Evolutionary conservation across 2,329 filamentous ascomycete genomes (phyloP), one percentile per base, ranked within the genome.

Genomic region (Fusarium sp.): DNA sequence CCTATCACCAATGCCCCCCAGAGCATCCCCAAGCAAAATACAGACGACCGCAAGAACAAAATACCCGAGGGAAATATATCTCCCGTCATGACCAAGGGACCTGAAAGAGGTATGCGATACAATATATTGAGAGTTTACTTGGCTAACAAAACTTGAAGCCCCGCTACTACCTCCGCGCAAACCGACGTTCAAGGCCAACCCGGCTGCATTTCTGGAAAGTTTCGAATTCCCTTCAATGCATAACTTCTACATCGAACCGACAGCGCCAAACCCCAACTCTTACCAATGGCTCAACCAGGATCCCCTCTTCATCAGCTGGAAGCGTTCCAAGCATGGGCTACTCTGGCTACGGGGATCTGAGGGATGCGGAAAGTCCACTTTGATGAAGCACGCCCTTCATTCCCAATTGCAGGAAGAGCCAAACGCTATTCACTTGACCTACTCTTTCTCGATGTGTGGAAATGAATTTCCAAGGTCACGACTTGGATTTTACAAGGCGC

Each of bases 291-390:
- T 59, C 9, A 10, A 7, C 6, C 34, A 59, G 24, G 58, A 59
- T 12, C 32, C 53, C 14, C 27, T 42, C 11, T 61, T 50, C 22
- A 7, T 3, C 2, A 20, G 11, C 11, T 59, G 43, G 43, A 34
- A 12, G 34, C 18, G 8, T 8, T 59, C 32, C 4, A 50, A 16
- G 1, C 38, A 29, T 12, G 43, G 22, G 16, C 25, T 49, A 1
- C 53, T 61, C 6, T 61, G 43, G 54, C 15, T 61, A 4, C 38
- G 43, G 43, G 58, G 54, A 1, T 49, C 43, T 4, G 59, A 61
- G 2, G 54, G 59, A 3, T 43, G 59, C 22, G 59, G 54, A 29
- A 61, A 61, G 27, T 50, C 59, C 4, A 59, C 54, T 8, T 20
- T 61, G n/a, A 61, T 44, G 59, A 27, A 20, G n/a, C 34, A 38